Evolutionary conservation across 148 eudicot species (phyloP), one percentile per base, ranked within the genome.

Genomic region (Suaeda aralocaspica): DNA sequence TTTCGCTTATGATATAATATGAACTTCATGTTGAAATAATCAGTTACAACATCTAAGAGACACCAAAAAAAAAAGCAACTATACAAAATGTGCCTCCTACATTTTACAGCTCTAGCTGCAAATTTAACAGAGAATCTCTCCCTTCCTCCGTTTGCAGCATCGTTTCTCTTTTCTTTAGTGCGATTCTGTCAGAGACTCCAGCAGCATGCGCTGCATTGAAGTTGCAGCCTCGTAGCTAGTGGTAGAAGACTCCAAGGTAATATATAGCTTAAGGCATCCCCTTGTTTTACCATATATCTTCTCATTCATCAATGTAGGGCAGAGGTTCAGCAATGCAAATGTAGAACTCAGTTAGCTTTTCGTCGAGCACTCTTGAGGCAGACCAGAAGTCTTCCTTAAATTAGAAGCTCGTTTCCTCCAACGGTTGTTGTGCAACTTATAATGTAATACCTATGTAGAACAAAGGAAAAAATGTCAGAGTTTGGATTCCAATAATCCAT

Each of bases 341-440:
- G 18, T 14, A 44, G 48, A 52, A 16, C 53, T 73, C 77, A 67
- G 60, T 61, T 63, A 21, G 36, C 72, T 45, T 21, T 78, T 24
- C 30, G 33, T 59, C 75, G 69, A 73, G 77, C 94, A 89, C 75
- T 83, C 86, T 66, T 67, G 68, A n/a, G 87, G 84, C 34, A 89
- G 66, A 49, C 92, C 92, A 34, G 69, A 91, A 16, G 79, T 82
- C 73, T 66, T 80, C 52, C 68, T 78, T 28, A 48, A 34, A 49
- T 42, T 72, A 69, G 61, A 63, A 30, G 69, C 74, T 59, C 66
- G 63, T 66, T 68, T 81, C 72, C 98, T 81, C 98, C 98, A 90
- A 31, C 90, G 91, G 39, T 88, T 94, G 52, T 82, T 88, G 77
- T 90, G 87, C 68, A 92, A 70, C 82, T 92, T 92, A 77, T 88